These are phyloP conservation scores for Ochetophila trinervis DNA, from an alignment of 306 rosid genomes.

Conservation along the genomic window DNA sequence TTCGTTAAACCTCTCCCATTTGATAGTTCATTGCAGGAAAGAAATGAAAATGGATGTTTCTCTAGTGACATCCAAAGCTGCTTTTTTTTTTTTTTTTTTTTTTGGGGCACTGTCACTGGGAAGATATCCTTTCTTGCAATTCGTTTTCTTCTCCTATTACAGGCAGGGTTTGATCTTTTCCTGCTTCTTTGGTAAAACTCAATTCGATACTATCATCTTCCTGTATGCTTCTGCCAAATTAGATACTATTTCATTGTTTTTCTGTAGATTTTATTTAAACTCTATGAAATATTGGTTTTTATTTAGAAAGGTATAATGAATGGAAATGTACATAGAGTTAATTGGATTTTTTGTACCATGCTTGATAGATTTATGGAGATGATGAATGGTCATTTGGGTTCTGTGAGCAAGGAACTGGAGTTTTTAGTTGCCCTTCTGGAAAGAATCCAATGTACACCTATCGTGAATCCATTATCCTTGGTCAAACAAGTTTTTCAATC, in stretches of 20 bases:
- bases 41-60: too few species aligned
- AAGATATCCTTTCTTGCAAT: too few species aligned
- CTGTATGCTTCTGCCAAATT: background rate
- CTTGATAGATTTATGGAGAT: constrained; percentile 70
- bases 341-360: constrained; percentile 18
- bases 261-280: too few species aligned
- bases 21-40: too few species aligned
- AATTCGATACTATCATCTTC: background rate
- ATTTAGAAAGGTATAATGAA: background rate
- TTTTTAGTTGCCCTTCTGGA: constrained; percentile 87
- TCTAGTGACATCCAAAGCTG: too few species aligned
- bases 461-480: constrained; percentile 74
- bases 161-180: background rate
- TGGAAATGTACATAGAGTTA: constrained; percentile 13
- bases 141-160: too few species aligned
- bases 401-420: constrained; percentile 97
- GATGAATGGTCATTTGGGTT: constrained; percentile 99
- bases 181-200: background rate
- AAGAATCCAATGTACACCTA: constrained; percentile 94
- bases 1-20: too few species aligned
- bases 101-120: too few species aligned
- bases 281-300: background rate
- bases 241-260: too few species aligned
- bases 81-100: too few species aligned
- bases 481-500: constrained; percentile 60